Base-by-base conservation (phyloP, 805 yeast species). In the Hanseniaspora mollemarum region DNA sequence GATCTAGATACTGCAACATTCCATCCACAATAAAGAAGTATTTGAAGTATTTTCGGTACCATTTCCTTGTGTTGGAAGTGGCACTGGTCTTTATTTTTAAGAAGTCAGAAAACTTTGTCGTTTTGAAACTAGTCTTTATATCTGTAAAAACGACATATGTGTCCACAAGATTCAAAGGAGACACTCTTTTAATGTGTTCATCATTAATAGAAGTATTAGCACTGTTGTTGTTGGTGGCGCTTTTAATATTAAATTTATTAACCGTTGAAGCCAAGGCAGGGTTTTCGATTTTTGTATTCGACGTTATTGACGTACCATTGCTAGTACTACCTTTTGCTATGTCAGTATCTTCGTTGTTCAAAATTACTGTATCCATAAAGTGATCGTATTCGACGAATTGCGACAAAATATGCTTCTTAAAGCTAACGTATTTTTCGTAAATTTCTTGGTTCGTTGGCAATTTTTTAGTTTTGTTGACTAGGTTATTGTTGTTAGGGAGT, bases 1-100 rank as follows among this genome's bases (percentile, higher is more conserved):
- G 45, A 25, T 48, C 51, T 9, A 48, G 15, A 19, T 24, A 48
- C 16, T 29, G 18, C n/a, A 48, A 22, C 8, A 48, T 25, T 13
- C 51, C 51, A 48, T 48, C 45, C 32, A 40, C 51, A 4, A 48
- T 18, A 32, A 32, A 48, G 26, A 48, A 48, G n/a, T 48, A 48
- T 26, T 25, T 48, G 16, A 48, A 48, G 28, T 48, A 48, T n/a
- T 48, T 48, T 40, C 51, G 24, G 24, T 48, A 48, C 51, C 51
- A 48, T 21, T 48, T 48, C n/a, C 35, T 36, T 25, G 51, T 48
- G 32, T 48, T 48, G 24, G 51, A 37, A 2, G 51, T 22, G 15
- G 21, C 36, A 16, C 18, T 40, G 32, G 13, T 25, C 8, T 24
- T 37, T 16, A 48, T 29, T 15, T 32, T 40, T 8, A 48, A 12